These are phyloP conservation scores for Coemansia reversa DNA, from an alignment of 192 early-diverging fungal species.

Conservation along the genomic window DNA sequence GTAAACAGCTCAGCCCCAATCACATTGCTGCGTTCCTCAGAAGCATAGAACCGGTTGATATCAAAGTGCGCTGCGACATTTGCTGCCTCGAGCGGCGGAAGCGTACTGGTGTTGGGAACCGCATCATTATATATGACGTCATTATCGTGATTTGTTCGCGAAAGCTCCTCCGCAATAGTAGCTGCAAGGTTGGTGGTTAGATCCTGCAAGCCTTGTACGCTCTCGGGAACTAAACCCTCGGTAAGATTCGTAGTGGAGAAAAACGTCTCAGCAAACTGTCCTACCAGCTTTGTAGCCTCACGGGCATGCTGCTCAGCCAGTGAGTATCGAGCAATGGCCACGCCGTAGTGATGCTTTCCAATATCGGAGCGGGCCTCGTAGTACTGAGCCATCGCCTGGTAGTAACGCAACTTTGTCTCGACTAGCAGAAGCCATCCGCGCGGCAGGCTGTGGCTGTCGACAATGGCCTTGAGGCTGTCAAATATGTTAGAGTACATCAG, in stretches of 20 bases:
- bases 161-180: slow-evolving; percentile 69
- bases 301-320: slow-evolving; percentile 81
- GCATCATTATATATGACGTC: slow-evolving; percentile 93
- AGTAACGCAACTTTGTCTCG: slow-evolving; percentile 90
- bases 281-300: slow-evolving; percentile 65
- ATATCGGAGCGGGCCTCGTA: slow-evolving; percentile 77
- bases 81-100: slow-evolving; percentile 72
- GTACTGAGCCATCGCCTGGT: slow-evolving; percentile 82
- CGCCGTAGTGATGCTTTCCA: slow-evolving; percentile 79
- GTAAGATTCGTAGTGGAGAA: slow-evolving; percentile 60
- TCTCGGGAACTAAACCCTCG: slow-evolving; percentile 63
- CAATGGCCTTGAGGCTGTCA: slow-evolving; percentile 69
- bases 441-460: slow-evolving; percentile 70
- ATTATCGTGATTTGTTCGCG: slow-evolving; percentile 78
- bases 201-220: slow-evolving; percentile 71
- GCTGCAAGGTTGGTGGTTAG: slow-evolving; percentile 65
- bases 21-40: slow-evolving; percentile 76
- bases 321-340: slow-evolving; percentile 73
- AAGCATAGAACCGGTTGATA: slow-evolving; percentile 71
- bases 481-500: slow-evolving; percentile 72
- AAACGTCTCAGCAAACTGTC: slow-evolving; percentile 71
- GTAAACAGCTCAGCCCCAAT: slow-evolving; percentile 90
- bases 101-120: slow-evolving; percentile 74
- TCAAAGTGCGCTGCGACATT: slow-evolving; percentile 62
- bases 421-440: slow-evolving; percentile 79